phyloP scores from a whole-genome alignment of 331 rosid genomes.

The Pyracantha coccinea region DNA sequence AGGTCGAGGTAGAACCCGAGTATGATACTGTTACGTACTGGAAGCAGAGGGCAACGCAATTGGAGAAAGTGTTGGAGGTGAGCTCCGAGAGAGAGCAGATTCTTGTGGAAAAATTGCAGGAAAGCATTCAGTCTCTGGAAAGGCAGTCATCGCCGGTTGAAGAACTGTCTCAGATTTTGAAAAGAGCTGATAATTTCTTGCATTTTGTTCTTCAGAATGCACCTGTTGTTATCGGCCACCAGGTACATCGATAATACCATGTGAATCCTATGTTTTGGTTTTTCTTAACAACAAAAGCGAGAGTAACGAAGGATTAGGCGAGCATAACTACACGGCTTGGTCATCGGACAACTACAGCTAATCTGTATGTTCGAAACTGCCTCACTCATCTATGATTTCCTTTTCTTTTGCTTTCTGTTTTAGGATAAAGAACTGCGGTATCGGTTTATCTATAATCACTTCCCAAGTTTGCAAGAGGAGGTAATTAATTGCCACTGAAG shows the following conservation, averaged over 20 bases:
- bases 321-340: not conserved
- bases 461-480: constrained; percentile 92
- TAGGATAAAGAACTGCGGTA: constrained; percentile 95
- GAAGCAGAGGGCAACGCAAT: constrained; percentile 60
- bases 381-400: not conserved
- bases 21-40: constrained; percentile 68
- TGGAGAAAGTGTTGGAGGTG: constrained; percentile 65
- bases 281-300: too few species aligned
- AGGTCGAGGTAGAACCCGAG: constrained; percentile 72
- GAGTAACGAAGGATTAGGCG: not conserved
- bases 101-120: constrained; percentile 58
- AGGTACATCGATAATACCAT: constrained; percentile 33
- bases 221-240: constrained; percentile 97
- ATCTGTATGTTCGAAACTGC: not conserved
- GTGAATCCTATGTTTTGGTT: not conserved
- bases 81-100: constrained; percentile 66
- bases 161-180: constrained; percentile 89
- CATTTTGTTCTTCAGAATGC: constrained; percentile 99
- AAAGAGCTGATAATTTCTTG: constrained; percentile 94
- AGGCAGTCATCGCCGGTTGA: constrained; percentile 87
- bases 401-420: not conserved
- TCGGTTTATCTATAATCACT: constrained; percentile 96
- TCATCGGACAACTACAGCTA: not conserved
- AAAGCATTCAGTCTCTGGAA: constrained; percentile 57
- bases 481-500: constrained; percentile 43